A percentile compares a stretch with the other conserved stretches of the same genome.
Evolutionary conservation across 768 basidiomycete genomes (phyloP).

Genomic region (Steccherinum ochraceum): DNA sequence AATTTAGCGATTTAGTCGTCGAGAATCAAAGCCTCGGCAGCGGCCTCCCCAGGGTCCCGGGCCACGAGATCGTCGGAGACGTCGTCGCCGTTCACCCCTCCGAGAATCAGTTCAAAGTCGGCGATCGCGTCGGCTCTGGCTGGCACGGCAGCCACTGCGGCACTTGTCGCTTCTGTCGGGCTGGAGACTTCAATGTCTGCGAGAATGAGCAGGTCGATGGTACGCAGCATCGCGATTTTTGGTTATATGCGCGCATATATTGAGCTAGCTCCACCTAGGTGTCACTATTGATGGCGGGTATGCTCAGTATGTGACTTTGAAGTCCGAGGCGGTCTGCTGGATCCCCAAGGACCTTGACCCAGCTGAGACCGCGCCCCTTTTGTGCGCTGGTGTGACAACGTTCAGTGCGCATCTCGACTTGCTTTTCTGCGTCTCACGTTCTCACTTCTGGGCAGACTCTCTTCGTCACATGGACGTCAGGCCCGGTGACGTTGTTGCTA

Average conservation of each 20-base stretch:
- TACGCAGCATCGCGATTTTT: not conserved
- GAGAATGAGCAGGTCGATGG: conserved; percentile 17
- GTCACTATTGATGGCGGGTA: conserved; percentile 22
- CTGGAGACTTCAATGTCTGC: conserved; percentile 21
- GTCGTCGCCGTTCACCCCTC: conserved; percentile 16
- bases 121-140: conserved; percentile 25
- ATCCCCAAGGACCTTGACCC: conserved; percentile 20
- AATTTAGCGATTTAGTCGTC: conserved; percentile 9
- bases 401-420: conserved; percentile 19
- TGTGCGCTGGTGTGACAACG: conserved; percentile 34
- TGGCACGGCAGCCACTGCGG: conserved; percentile 24
- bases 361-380: conserved; percentile 22
- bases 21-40: not conserved
- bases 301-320: conserved; percentile 20
- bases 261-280: conserved; percentile 8
- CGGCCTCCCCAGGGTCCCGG: conserved; percentile 16
- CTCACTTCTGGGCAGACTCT: conserved; percentile 9
- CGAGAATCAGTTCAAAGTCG: conserved; percentile 18
- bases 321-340: conserved; percentile 17
- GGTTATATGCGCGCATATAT: not conserved
- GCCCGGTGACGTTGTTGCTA: conserved; percentile 29
- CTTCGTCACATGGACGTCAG: conserved; percentile 23
- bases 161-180: conserved; percentile 18
- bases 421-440: not conserved
- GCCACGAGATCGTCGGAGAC: conserved; percentile 24